Conservation (phyloP, 1,139 yeast species). For the Arxiozyma heterogenica region DNA sequence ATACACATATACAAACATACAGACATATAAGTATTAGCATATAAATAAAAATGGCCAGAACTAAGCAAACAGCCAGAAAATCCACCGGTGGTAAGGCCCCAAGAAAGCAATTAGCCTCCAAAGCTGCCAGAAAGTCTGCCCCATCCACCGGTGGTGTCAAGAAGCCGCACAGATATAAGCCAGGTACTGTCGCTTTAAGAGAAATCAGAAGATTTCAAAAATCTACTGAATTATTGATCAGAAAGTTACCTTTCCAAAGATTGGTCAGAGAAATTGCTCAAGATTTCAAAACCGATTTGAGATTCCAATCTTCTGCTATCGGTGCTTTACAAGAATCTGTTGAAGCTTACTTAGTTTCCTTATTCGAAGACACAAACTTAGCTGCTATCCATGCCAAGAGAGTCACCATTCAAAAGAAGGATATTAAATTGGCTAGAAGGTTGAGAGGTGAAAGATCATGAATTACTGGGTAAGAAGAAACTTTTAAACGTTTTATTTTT, state of each 20-base stretch:
- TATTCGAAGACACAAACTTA: slow-evolving; percentile 94
- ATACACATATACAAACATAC: neutral
- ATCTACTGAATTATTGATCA: slow-evolving; percentile 91
- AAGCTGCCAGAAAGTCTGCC: slow-evolving; percentile 98
- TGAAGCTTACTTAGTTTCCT: slow-evolving; percentile 88
- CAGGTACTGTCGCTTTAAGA: slow-evolving; percentile 99
- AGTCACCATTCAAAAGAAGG: slow-evolving; percentile 99
- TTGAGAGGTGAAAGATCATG: slow-evolving; percentile 94
- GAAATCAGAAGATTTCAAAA: slow-evolving; percentile 99
- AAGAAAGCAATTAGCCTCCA: slow-evolving; percentile 97
- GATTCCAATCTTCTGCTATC: slow-evolving; percentile 97
- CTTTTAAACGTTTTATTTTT: neutral
- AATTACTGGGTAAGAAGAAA: slow-evolving; percentile 4
- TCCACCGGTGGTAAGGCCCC: slow-evolving; percentile 99
- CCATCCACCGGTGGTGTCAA: slow-evolving; percentile 98
- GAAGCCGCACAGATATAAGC: slow-evolving; percentile 99
- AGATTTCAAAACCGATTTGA: slow-evolving; percentile 94
- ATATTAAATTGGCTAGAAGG: slow-evolving; percentile 98
- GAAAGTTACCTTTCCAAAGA: slow-evolving; percentile 98
- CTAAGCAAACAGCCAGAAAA: slow-evolving; percentile 97
- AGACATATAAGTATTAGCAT: slow-evolving; percentile 28
- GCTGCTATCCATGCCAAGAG: slow-evolving; percentile 99
- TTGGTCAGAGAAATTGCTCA: slow-evolving; percentile 97
- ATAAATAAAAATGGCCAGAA: slow-evolving; percentile 64
- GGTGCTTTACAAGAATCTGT: slow-evolving; percentile 99